Percentiles rank a stretch among this genome's conserved stretches.
Evolutionary conservation across 2,329 filamentous ascomycete genomes (phyloP).

Genomic region (Aspergillus quadrilineatus): DNA sequence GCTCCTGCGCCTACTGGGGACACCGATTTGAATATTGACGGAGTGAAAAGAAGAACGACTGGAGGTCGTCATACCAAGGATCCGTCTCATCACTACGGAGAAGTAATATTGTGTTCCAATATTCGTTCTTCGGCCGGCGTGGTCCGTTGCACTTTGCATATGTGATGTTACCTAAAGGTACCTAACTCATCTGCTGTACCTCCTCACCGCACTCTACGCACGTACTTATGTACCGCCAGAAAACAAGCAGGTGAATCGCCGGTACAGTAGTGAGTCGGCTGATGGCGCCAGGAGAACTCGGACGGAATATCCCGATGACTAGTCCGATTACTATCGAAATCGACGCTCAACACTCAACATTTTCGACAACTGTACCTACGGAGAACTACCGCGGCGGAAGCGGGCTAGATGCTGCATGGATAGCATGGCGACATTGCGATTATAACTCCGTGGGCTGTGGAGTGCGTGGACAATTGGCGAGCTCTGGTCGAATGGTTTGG

Average conservation of each 20-base stretch:
- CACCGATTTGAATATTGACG: background rate
- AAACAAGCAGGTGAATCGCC: background rate
- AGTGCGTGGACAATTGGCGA: conserved; percentile 15
- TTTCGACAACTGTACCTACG: background rate
- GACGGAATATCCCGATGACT: background rate
- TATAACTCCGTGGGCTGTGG: background rate
- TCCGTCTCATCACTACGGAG: background rate
- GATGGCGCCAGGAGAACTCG: background rate
- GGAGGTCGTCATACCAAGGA: background rate
- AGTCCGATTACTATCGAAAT: background rate
- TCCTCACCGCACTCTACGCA: background rate
- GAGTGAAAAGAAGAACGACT: background rate
- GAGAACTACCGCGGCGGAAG: background rate
- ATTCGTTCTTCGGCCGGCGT: background rate
- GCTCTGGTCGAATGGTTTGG: conserved; percentile 11
- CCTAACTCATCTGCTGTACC: background rate
- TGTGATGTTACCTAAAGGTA: background rate
- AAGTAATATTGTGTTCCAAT: background rate
- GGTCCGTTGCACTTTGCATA: background rate
- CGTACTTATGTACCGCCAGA: background rate
- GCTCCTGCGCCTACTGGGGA: background rate
- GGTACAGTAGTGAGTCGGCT: background rate
- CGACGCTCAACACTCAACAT: background rate
- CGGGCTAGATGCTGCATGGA: background rate
- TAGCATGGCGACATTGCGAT: background rate